A percentile compares a stretch with the other conserved stretches of the same genome.
Conservation (phyloP, 768 basidiomycete genomes). For the Nidula microcarpa region DNA sequence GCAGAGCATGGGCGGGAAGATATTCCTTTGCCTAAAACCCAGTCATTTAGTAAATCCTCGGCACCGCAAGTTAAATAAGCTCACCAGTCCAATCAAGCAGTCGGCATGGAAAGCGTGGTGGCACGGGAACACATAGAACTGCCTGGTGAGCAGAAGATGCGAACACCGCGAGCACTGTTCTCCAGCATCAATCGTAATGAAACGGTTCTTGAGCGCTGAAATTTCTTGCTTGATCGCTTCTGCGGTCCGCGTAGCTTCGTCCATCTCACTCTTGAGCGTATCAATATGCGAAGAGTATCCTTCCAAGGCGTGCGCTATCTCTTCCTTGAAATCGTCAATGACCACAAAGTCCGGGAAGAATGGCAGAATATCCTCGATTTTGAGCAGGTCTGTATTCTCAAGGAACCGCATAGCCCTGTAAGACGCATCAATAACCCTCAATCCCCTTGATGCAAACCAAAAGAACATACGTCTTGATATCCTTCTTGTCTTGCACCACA, state of each 20-base stretch:
- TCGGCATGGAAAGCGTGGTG: conserved; percentile 98
- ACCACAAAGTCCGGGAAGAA: conserved; percentile 99
- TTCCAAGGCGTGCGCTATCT: conserved; percentile 94
- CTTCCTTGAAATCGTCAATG: conserved; percentile 99
- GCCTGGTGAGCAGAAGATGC: conserved; percentile 72
- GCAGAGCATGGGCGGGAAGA: conserved; percentile 75
- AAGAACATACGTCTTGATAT: conserved; percentile 87
- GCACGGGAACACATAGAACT: conserved; percentile 99
- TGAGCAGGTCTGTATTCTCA: conserved; percentile 90
- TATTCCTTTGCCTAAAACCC: conserved; percentile 80
- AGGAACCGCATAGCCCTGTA: conserved; percentile 93
- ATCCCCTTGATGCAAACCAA: neutral
- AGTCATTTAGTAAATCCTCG: too few species aligned
- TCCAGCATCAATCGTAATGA: conserved; percentile 85
- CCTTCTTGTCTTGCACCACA: conserved; percentile 96
- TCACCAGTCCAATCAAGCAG: conserved; percentile 89
- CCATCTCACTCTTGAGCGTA: conserved; percentile 88
- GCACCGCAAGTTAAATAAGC: conserved; percentile 15
- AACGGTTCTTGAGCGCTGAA: conserved; percentile 76
- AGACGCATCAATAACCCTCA: conserved; percentile 1
- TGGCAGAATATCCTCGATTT: conserved; percentile 97
- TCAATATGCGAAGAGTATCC: conserved; percentile 93
- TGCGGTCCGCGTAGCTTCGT: conserved; percentile 88
- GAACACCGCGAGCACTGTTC: conserved; percentile 86
- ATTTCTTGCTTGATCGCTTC: conserved; percentile 95